Percentiles rank a stretch among this genome's conserved stretches.
Evolutionary conservation across 2,329 filamentous ascomycete species (phyloP).

Genomic region (Emergomyces pasteurianus): DNA sequence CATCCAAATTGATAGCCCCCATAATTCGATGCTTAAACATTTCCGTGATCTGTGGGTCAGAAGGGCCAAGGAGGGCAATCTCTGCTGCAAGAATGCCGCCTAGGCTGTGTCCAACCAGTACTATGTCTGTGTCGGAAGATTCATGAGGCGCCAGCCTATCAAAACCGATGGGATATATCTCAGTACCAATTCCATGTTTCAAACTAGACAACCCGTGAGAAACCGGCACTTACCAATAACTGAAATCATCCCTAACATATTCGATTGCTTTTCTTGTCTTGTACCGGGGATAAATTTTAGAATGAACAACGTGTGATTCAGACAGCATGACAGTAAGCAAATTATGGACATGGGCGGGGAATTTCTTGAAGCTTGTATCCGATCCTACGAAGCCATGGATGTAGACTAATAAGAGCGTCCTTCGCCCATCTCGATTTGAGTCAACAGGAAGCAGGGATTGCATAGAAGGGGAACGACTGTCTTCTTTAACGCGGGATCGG

Average conservation of each 20-base stretch:
- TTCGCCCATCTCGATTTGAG: conserved; percentile 15
- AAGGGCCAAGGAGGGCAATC: conserved; percentile 49
- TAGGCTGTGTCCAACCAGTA: conserved; percentile 82
- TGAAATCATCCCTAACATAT: conserved; percentile 71
- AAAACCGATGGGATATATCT: neutral
- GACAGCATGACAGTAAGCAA: conserved; percentile 54
- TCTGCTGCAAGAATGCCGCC: conserved; percentile 75
- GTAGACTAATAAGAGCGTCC: conserved; percentile 63
- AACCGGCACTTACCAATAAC: conserved; percentile 47
- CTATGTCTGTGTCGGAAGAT: conserved; percentile 58
- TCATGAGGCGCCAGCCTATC: conserved; percentile 63
- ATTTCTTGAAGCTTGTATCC: conserved; percentile 75
- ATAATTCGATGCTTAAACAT: conserved; percentile 62
- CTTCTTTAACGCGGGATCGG: conserved; percentile 2
- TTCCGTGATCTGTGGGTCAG: conserved; percentile 11
- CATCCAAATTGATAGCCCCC: conserved; percentile 71
- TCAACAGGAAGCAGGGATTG: conserved; percentile 20
- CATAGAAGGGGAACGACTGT: conserved; percentile 18
- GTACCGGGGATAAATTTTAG: conserved; percentile 48
- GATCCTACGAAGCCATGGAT: conserved; percentile 87
- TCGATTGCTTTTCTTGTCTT: conserved; percentile 37
- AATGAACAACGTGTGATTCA: conserved; percentile 69
- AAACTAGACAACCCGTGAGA: neutral
- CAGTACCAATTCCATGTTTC: neutral
- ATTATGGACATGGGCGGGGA: conserved; percentile 77